Conservation (phyloP, 2,329 filamentous ascomycete species). For the Penicillium sp. region DNA sequence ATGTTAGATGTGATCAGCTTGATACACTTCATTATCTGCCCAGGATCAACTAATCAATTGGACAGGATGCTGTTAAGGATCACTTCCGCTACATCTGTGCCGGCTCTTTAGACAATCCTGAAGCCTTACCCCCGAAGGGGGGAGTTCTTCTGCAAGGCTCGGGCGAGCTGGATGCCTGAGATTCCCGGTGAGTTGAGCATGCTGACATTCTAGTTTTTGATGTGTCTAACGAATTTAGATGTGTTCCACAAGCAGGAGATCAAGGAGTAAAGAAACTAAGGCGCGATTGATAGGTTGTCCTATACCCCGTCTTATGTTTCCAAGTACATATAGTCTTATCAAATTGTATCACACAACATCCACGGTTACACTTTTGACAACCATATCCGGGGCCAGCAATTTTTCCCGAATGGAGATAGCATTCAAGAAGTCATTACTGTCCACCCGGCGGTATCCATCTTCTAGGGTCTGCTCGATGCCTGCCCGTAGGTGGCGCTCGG, state of each 20-base stretch:
- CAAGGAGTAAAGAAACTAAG: constrained; percentile 35
- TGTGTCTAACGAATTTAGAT: constrained; percentile 23
- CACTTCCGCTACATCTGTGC: constrained; percentile 47
- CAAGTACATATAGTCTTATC: not conserved
- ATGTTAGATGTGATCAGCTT: constrained; percentile 14
- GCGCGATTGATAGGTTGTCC: not conserved
- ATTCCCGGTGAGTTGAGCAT: constrained; percentile 41
- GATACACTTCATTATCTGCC: not conserved
- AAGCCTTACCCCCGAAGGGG: constrained; percentile 54
- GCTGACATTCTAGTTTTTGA: not conserved
- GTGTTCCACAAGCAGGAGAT: constrained; percentile 50
- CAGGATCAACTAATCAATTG: not conserved
- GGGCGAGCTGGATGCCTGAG: constrained; percentile 53
- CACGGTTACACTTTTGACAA: constrained; percentile 25
- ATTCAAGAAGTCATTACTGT: constrained; percentile 42
- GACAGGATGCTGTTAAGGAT: constrained; percentile 33
- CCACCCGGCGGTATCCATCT: constrained; percentile 37
- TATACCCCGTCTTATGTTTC: not conserved
- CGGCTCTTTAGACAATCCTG: constrained; percentile 52
- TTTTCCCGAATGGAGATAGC: constrained; percentile 30
- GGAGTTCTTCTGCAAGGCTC: constrained; percentile 54
- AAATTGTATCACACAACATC: not conserved
- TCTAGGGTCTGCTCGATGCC: constrained; percentile 44
- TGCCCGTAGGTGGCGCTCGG: constrained; percentile 40
- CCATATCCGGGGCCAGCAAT: constrained; percentile 28